These are phyloP conservation scores for Bryum argenteum DNA, from an alignment of 225 moss, liverwort and hornwort species.

Conservation along the genomic window DNA sequence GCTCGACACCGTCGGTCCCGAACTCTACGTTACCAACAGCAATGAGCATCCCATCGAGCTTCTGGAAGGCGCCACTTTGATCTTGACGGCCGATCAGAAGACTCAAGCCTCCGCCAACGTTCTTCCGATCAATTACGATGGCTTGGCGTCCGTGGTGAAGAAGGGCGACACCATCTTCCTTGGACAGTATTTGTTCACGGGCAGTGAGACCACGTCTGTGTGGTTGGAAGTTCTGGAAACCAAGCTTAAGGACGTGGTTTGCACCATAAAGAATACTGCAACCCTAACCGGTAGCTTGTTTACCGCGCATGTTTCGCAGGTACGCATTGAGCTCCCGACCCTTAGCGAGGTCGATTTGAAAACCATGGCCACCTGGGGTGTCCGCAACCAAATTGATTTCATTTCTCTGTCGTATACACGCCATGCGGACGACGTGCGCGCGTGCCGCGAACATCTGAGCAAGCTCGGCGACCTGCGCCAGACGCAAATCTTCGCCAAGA, in stretches of 20 bases:
- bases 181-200: conserved; percentile 65
- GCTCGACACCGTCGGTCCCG: conserved; percentile 65
- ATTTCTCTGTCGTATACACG: conserved; percentile 60
- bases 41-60: conserved; percentile 56
- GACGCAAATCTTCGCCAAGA: conserved; percentile 65
- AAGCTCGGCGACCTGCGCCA: conserved; percentile 56
- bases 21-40: conserved; percentile 50
- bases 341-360: conserved; percentile 54
- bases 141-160: conserved; percentile 43
- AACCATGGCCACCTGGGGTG: conserved; percentile 52
- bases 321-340: conserved; percentile 55
- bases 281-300: conserved; percentile 62
- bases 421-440: conserved; percentile 62
- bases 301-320: conserved; percentile 63
- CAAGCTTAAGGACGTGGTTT: conserved; percentile 46
- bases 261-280: conserved; percentile 61
- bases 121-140: conserved; percentile 60
- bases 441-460: conserved; percentile 45
- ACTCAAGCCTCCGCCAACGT: conserved; percentile 46
- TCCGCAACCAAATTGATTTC: conserved; percentile 56
- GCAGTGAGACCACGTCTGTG: conserved; percentile 65
- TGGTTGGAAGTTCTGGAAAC: conserved; percentile 65
- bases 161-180: conserved; percentile 58
- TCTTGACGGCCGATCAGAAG: conserved; percentile 41
- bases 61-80: conserved; percentile 46